These are phyloP conservation scores for Salvia hispanica DNA, from an alignment of 257 asterid genomes.

Conservation along the genomic window DNA sequence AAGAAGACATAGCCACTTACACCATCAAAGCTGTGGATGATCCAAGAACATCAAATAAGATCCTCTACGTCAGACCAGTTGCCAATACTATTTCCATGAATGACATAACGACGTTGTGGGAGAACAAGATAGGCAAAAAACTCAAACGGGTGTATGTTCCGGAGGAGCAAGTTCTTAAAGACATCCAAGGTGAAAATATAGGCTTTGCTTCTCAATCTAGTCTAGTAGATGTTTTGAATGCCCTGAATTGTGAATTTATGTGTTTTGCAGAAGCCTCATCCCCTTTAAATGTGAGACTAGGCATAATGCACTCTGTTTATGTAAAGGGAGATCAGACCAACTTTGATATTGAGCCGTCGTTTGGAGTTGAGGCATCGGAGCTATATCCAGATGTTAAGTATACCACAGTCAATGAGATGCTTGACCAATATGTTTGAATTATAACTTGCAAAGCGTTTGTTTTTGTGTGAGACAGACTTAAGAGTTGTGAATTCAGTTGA, in stretches of 20 bases:
- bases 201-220: neutral
- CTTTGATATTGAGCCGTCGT: conserved; percentile 46
- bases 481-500: too few relatives aligned
- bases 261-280: conserved; percentile 42
- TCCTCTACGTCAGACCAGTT: conserved; percentile 53
- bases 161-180: conserved; percentile 49
- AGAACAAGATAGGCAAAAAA: conserved; percentile 51
- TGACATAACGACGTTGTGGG: conserved; percentile 57
- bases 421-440: conserved; percentile 41
- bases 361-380: conserved; percentile 52
- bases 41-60: conserved; percentile 53
- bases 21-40: conserved; percentile 61
- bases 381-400: conserved; percentile 46
- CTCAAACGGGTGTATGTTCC: conserved; percentile 45
- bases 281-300: conserved; percentile 39
- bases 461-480: too few relatives aligned
- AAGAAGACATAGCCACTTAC: conserved; percentile 54
- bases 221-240: neutral
- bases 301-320: conserved; percentile 45
- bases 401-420: conserved; percentile 46
- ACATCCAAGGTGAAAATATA: conserved; percentile 45
- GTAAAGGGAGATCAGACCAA: conserved; percentile 58
- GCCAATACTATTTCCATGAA: conserved; percentile 51
- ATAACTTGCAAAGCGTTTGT: neutral
- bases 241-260: neutral